Evolutionary conservation across 352 stramenopile species (phyloP).

Genomic region (Globisporangium heterothallicum): DNA sequence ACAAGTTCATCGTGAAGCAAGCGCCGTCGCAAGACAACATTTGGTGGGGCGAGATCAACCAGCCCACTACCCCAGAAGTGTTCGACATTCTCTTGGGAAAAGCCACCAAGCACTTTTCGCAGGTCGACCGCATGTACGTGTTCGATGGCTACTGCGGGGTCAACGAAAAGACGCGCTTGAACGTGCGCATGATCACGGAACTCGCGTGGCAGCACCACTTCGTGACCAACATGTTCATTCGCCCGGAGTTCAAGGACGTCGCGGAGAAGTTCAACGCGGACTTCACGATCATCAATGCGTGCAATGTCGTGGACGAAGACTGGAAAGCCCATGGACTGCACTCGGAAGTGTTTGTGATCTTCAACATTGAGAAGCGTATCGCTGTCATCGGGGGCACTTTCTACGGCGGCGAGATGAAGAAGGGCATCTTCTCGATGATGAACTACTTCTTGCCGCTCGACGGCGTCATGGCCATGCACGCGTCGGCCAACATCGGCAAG

Average conservation of each 20-base stretch:
- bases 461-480: conserved; percentile 61
- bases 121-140: conserved; percentile 52
- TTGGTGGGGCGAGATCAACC: conserved; percentile 52
- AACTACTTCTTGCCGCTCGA: conserved; percentile 60
- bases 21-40: conserved; percentile 39
- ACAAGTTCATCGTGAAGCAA: conserved; percentile 66
- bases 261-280: conserved; percentile 37
- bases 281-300: conserved; percentile 68
- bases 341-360: conserved; percentile 60
- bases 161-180: conserved; percentile 52
- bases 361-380: conserved; percentile 64
- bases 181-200: conserved; percentile 54
- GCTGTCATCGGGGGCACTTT: conserved; percentile 60
- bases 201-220: conserved; percentile 65
- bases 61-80: conserved; percentile 44
- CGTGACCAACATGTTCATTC: conserved; percentile 72
- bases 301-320: conserved; percentile 52
- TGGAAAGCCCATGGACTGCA: conserved; percentile 46
- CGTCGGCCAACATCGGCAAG: conserved; percentile 50
- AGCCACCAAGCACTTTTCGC: conserved; percentile 43
- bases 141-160: conserved; percentile 59
- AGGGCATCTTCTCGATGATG: conserved; percentile 71
- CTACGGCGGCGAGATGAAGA: conserved; percentile 70
- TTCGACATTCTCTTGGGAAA: conserved; percentile 45
- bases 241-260: conserved; percentile 49